Base-by-base conservation (phyloP, 1,139 yeast species). In the Geotrichum restrictum region DNA sequence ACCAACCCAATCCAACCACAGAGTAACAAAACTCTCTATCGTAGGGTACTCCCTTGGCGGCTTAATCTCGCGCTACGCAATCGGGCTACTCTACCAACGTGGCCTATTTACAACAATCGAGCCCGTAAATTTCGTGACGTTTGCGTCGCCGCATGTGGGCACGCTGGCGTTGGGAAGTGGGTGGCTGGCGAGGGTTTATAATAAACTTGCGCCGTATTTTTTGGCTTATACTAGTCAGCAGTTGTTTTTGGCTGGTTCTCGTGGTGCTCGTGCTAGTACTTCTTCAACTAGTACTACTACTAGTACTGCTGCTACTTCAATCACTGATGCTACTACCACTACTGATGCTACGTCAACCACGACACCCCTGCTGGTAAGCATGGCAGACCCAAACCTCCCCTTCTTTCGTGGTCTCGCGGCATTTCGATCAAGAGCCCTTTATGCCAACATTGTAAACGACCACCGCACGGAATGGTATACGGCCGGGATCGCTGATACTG, bases 41-140 rank as follows among this genome's bases (percentile, higher is more conserved):
- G 74, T 84, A 14, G 96, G 96, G 1, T 88, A 87, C 66, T 86
- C 95, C 0, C 70, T 88, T 48, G 96, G 96, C 8, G 96, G 96
- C 0, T 71, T 88, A 51, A 82, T 87, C 50, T 75, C 87, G 1
- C 72, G 96, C 33, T 88, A 84, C 65, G 88, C 93, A 5, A 69
- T 86, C 45, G 96, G 96, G 0, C 69, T 85, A 18, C 71, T 88
- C 48, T 72, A 78, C 59, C 73, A 75, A 52, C 75, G 76, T 48
- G 78, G 78, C 1, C 73, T 75, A 56, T 86, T 88, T 63, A 24
- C 29, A 24, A 61, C 40, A 1, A 59, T 72, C 21, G 59, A 57
- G 42, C 74, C 74, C 7, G 63, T 65, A 39, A 58, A 58, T 59
- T 85, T 84, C 64, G 78, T 85, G 8, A 81, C 93, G 1, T 83